Percentiles rank a stretch among this genome's conserved stretches.
Evolutionary conservation across 176 grass and related monocot genomes (phyloP).

Genomic region (Hordeum vulgare): DNA sequence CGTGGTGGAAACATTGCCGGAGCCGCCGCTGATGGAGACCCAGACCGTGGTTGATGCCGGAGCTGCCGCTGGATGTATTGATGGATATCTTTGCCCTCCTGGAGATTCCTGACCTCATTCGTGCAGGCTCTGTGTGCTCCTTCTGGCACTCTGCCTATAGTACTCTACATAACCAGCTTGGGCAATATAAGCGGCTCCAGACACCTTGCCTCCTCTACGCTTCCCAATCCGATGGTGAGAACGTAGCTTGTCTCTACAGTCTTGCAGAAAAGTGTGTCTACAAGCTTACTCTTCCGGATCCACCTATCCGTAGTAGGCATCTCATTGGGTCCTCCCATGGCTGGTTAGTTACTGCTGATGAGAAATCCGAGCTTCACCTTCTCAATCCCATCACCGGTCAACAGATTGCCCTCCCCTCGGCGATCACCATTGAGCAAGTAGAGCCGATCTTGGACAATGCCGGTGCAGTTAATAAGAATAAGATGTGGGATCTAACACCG

Average conservation of each 20-base stretch:
- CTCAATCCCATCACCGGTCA: neutral
- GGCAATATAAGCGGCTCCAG: neutral
- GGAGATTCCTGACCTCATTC: slow-evolving; percentile 12
- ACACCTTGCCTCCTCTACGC: neutral
- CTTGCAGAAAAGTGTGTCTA: neutral
- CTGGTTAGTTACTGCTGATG: neutral
- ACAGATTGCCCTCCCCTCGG: neutral
- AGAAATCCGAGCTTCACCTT: neutral
- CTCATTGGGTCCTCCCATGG: neutral
- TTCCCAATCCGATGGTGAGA: neutral
- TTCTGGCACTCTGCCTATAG: neutral
- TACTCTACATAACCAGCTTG: neutral
- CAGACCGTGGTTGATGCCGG: neutral
- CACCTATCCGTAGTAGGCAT: neutral
- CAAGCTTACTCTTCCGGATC: neutral
- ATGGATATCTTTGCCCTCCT: neutral
- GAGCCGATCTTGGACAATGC: neutral
- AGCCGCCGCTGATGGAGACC: neutral
- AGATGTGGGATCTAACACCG: neutral
- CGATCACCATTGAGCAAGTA: neutral
- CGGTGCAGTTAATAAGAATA: neutral
- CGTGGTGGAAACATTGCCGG: too few species aligned
- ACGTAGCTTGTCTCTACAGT: neutral
- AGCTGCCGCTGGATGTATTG: neutral
- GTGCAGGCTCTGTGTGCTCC: neutral